Percentiles rank a stretch among this genome's conserved stretches.
phyloP scores from a whole-genome alignment of 495 filamentous ascomycete genomes.

The Hypoxylon cercidicola region DNA sequence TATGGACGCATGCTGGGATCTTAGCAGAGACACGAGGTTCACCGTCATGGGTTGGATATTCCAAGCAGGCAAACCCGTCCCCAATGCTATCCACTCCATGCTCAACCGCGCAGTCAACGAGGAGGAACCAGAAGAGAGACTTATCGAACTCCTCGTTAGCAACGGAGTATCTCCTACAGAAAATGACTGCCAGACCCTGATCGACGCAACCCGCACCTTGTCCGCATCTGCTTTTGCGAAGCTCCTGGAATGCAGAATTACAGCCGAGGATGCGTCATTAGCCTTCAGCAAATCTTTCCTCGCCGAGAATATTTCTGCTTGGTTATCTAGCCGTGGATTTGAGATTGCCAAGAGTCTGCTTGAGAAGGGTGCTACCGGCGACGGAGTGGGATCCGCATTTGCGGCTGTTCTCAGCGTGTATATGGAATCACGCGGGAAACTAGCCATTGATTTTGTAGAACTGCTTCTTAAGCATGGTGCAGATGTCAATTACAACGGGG shows the following conservation, averaged over 20 bases:
- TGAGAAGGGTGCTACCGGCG: slow-evolving; percentile 54
- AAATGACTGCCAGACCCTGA: slow-evolving; percentile 57
- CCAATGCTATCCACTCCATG: slow-evolving; percentile 52
- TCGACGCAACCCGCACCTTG: slow-evolving; percentile 52
- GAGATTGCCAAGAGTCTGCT: slow-evolving; percentile 53
- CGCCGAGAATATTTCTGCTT: slow-evolving; percentile 41
- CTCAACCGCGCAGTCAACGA: slow-evolving; percentile 56
- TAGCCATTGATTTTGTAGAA: slow-evolving; percentile 50
- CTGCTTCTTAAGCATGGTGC: slow-evolving; percentile 50
- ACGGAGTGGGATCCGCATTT: slow-evolving; percentile 51
- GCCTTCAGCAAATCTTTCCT: slow-evolving; percentile 53
- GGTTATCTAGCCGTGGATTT: slow-evolving; percentile 53
- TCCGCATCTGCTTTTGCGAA: slow-evolving; percentile 48
- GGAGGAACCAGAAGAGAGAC: slow-evolving; percentile 54
- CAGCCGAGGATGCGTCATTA: slow-evolving; percentile 51
- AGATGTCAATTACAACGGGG: slow-evolving; percentile 54
- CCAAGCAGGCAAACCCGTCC: slow-evolving; percentile 51
- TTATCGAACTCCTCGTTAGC: slow-evolving; percentile 53
- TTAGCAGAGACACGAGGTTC: slow-evolving; percentile 53
- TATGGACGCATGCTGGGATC: slow-evolving; percentile 56
- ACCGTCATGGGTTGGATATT: slow-evolving; percentile 58
- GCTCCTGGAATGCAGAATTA: slow-evolving; percentile 49
- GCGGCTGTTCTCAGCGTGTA: slow-evolving; percentile 48
- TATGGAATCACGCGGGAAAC: slow-evolving; percentile 42
- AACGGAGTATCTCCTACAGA: slow-evolving; percentile 54